Evolutionary conservation across 768 basidiomycete species (phyloP).

Genomic region (Pleurotus eryngii): DNA sequence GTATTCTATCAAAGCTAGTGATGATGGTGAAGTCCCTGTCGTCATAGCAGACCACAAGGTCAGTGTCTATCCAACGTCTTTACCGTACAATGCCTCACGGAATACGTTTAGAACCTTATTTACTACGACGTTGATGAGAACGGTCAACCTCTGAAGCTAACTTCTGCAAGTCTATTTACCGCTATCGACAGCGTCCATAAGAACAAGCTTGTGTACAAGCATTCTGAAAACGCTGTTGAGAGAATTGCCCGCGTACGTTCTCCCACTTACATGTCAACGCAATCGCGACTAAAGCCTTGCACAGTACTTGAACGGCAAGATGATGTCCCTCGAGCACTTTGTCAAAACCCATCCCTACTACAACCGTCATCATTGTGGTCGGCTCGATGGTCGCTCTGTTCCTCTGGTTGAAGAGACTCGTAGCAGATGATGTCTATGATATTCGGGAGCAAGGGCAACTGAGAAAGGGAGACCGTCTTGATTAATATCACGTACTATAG

Average conservation of each 20-base stretch:
- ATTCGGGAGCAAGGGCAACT: constrained; percentile 13
- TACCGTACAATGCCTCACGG: too few relatives aligned
- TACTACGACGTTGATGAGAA: constrained; percentile 72
- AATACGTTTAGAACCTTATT: constrained; percentile 48
- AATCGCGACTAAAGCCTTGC: neutral
- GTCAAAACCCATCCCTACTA: constrained; percentile 33
- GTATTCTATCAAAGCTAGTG: constrained; percentile 60
- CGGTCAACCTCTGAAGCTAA: constrained; percentile 54
- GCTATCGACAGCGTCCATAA: constrained; percentile 65
- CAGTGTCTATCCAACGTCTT: constrained; percentile 17
- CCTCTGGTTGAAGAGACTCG: constrained; percentile 19
- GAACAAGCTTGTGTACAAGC: constrained; percentile 45
- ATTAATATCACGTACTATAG: constrained; percentile 10
- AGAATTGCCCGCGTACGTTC: constrained; percentile 56
- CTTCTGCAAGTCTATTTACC: constrained; percentile 53
- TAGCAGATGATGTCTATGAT: constrained; percentile 18
- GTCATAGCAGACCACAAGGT: constrained; percentile 85
- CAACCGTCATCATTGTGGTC: constrained; percentile 27
- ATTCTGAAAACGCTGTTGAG: constrained; percentile 73
- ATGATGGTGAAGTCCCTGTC: constrained; percentile 36
- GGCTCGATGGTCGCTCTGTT: constrained; percentile 25
- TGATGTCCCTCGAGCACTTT: constrained; percentile 33
- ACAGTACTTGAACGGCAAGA: constrained; percentile 41
- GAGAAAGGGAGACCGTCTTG: constrained; percentile 18
- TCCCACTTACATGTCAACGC: neutral